These are phyloP conservation scores for Epicoccum sorghinum DNA, from an alignment of 2,329 filamentous ascomycete genomes.

Conservation along the genomic window DNA sequence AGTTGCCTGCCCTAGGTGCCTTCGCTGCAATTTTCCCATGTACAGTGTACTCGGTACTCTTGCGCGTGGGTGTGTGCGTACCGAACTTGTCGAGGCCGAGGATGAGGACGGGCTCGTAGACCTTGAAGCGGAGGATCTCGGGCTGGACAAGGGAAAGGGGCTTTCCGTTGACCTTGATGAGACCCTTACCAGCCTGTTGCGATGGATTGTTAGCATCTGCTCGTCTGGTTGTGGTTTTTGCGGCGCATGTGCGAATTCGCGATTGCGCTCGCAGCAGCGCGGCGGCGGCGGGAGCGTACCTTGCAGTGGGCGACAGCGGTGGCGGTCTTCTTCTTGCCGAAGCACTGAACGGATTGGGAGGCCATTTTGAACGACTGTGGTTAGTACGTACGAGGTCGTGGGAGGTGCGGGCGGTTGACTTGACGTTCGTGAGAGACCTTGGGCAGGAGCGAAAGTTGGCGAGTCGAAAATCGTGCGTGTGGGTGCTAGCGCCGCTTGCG, in stretches of 20 bases:
- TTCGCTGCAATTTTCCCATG: not conserved
- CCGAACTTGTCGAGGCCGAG: conserved; percentile 96
- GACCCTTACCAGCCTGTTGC: conserved; percentile 74
- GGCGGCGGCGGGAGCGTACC: conserved; percentile 58
- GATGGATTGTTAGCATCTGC: conserved; percentile 30
- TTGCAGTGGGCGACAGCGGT: conserved; percentile 91
- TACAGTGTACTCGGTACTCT: not conserved
- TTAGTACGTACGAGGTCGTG: conserved; percentile 39
- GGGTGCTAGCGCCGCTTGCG: conserved; percentile 11
- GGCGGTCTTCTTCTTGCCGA: conserved; percentile 81
- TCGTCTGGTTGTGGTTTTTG: conserved; percentile 8
- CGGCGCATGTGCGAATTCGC: not conserved
- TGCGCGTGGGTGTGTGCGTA: conserved; percentile 39
- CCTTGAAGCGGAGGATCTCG: conserved; percentile 98
- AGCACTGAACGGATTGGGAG: conserved; percentile 75
- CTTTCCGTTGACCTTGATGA: conserved; percentile 98
- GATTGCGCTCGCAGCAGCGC: conserved; percentile 22
- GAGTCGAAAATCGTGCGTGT: conserved; percentile 30
- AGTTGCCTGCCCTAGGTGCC: conserved; percentile 5
- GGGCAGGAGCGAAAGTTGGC: conserved; percentile 27
- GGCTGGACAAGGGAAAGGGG: conserved; percentile 93
- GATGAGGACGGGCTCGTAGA: conserved; percentile 98
- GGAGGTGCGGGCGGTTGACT: conserved; percentile 34
- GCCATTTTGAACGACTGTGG: conserved; percentile 49
- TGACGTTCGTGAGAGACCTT: not conserved